Percentiles rank a stretch among this genome's conserved stretches.
phyloP scores from a whole-genome alignment of 768 basidiomycete genomes.

The Pleurotus eryngii region DNA sequence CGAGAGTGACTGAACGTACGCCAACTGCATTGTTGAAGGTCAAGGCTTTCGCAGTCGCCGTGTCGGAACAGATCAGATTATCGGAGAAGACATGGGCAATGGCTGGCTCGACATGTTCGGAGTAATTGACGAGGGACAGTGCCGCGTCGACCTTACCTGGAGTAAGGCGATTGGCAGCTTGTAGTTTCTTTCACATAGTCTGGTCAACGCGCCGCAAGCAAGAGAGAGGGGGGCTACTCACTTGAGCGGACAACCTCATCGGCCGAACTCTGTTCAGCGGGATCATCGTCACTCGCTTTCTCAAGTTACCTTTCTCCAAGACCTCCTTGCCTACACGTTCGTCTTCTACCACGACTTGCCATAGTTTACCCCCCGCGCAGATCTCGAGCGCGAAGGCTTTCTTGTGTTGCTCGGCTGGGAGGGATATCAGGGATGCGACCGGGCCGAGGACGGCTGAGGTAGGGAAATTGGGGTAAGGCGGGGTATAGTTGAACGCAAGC shows the following conservation, averaged over 20 bases:
- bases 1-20: constrained; percentile 85
- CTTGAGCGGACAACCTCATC: constrained; percentile 40
- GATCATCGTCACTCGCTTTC: constrained; percentile 89
- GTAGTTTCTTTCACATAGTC: constrained; percentile 60
- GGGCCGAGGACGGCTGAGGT: constrained; percentile 85
- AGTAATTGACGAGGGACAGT: constrained; percentile 83
- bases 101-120: constrained; percentile 77
- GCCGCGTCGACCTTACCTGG: constrained; percentile 82
- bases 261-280: constrained; percentile 89
- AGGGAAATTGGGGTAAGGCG: constrained; percentile 80
- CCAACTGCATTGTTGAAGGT: constrained; percentile 72
- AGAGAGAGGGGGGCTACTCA: constrained; percentile 23
- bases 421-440: constrained; percentile 82
- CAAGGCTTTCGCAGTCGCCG: constrained; percentile 80
- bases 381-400: constrained; percentile 92
- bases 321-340: constrained; percentile 86
- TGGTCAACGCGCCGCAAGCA: not conserved
- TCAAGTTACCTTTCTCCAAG: constrained; percentile 67
- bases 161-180: constrained; percentile 66
- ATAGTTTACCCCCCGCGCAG: constrained; percentile 84
- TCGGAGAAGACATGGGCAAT: constrained; percentile 94
- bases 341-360: constrained; percentile 91
- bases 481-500: constrained; percentile 80
- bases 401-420: constrained; percentile 65
- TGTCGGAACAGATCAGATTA: constrained; percentile 87